Percentiles rank a stretch among this genome's conserved stretches.
phyloP scores from a whole-genome alignment of 208 protist species.

The Leishmania mexicana region DNA sequence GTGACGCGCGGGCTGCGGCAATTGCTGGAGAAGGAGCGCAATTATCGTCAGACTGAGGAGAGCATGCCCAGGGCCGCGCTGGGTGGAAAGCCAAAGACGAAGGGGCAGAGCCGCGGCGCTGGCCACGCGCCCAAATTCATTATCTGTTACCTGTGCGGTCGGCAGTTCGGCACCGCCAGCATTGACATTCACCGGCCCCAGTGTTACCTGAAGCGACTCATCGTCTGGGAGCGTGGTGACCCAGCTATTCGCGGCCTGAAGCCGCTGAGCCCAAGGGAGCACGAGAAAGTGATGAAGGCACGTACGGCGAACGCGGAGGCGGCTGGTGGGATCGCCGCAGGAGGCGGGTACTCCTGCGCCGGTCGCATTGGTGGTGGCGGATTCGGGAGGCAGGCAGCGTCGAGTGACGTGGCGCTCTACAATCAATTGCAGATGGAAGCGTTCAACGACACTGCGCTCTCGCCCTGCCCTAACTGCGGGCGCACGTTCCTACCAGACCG shows the following conservation, averaged over 20 bases:
- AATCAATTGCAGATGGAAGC: constrained; percentile 81
- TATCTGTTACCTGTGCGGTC: constrained; percentile 91
- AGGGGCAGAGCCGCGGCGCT: constrained; percentile 13
- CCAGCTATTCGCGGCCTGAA: constrained; percentile 70
- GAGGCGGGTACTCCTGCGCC: background rate
- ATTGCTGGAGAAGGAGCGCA: constrained; percentile 66
- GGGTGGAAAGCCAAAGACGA: constrained; percentile 10
- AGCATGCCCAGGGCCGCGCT: background rate
- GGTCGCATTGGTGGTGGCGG: background rate
- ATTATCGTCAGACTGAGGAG: constrained; percentile 7
- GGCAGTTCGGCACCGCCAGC: constrained; percentile 84
- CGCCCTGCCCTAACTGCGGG: constrained; percentile 86
- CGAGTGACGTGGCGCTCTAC: constrained; percentile 59
- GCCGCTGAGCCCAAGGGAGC: constrained; percentile 61
- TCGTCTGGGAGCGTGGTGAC: constrained; percentile 87
- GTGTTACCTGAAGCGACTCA: constrained; percentile 92
- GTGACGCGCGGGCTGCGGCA: constrained; percentile 72
- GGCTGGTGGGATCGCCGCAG: background rate
- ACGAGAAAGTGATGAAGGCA: constrained; percentile 60
- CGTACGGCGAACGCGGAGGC: constrained; percentile 9
- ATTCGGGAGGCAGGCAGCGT: constrained; percentile 19
- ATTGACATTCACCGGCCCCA: constrained; percentile 92
- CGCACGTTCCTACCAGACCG: constrained; percentile 92
- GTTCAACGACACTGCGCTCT: constrained; percentile 72
- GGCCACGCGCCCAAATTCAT: constrained; percentile 71